Evolutionary conservation across 192 early-diverging fungal genomes (phyloP).

Genomic region (Podila minutissima): DNA sequence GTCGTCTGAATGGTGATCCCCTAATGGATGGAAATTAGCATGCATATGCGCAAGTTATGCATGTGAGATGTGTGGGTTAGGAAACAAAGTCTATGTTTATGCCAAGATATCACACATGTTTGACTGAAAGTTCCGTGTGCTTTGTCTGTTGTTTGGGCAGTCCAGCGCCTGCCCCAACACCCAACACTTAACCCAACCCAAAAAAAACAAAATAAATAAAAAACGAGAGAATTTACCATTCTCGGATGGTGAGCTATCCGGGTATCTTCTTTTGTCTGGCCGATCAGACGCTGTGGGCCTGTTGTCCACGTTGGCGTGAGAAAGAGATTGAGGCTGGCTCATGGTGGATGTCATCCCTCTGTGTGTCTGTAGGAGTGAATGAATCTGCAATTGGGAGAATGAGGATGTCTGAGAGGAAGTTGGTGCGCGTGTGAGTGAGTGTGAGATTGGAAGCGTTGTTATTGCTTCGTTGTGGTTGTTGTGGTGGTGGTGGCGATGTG

Average conservation of each 20-base stretch:
- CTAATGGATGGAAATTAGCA: background rate
- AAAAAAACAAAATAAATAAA: conserved; percentile 1
- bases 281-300: background rate
- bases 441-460: background rate
- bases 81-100: background rate
- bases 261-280: conserved; percentile 6
- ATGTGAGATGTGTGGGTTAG: background rate
- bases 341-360: background rate
- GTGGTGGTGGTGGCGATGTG: background rate
- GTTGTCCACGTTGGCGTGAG: background rate
- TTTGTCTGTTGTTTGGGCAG: background rate
- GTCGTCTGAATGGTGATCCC: background rate
- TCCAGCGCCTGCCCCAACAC: background rate
- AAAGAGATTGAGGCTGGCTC: conserved; percentile 1
- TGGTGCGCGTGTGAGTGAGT: background rate
- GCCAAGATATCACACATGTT: too few species aligned
- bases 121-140: background rate
- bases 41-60: background rate
- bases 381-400: too few species aligned
- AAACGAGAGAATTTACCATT: background rate
- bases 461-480: background rate
- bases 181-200: background rate
- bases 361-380: background rate
- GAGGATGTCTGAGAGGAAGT: background rate
- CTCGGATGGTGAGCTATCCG: background rate